These are phyloP conservation scores for Syncephalastrum monosporum DNA, from an alignment of 371 early-diverging fungal species.

Conservation along the genomic window DNA sequence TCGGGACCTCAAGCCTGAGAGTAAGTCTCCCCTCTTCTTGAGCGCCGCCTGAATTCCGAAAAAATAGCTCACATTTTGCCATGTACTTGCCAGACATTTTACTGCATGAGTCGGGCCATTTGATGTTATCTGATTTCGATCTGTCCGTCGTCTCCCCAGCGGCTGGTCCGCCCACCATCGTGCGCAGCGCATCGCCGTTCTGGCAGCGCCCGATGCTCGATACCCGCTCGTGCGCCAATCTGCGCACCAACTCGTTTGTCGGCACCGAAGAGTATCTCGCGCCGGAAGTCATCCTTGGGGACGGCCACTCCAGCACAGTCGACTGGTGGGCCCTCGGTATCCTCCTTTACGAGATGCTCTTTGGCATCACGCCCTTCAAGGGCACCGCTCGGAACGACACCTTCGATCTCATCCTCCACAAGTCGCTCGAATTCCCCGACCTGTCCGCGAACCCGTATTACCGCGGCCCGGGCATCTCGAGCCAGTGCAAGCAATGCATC, in stretches of 20 bases:
- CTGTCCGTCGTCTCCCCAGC: conserved; percentile 77
- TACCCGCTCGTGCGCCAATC: conserved; percentile 80
- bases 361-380: conserved; percentile 91
- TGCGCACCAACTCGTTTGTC: conserved; percentile 93
- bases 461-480: conserved; percentile 23
- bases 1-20: conserved; percentile 97
- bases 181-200: conserved; percentile 60
- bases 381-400: conserved; percentile 82
- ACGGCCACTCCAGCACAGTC: conserved; percentile 95
- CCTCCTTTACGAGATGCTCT: conserved; percentile 91
- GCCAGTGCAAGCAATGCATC: conserved; percentile 71
- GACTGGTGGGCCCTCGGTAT: conserved; percentile 97
- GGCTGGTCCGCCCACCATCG: conserved; percentile 64
- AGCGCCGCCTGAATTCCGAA: too few relatives aligned
- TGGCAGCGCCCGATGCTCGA: conserved; percentile 66
- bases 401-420: conserved; percentile 76
- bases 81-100: conserved; percentile 65
- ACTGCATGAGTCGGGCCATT: conserved; percentile 89
- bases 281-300: conserved; percentile 97
- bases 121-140: conserved; percentile 96
- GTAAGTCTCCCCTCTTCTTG: conserved; percentile 42
- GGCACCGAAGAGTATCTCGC: conserved; percentile 99
- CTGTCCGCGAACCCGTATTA: conserved; percentile 24
- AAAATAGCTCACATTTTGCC: not conserved
- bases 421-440: conserved; percentile 72